Base-by-base conservation (phyloP, 2,329 filamentous ascomycete species). In the Alternaria alternata region DNA sequence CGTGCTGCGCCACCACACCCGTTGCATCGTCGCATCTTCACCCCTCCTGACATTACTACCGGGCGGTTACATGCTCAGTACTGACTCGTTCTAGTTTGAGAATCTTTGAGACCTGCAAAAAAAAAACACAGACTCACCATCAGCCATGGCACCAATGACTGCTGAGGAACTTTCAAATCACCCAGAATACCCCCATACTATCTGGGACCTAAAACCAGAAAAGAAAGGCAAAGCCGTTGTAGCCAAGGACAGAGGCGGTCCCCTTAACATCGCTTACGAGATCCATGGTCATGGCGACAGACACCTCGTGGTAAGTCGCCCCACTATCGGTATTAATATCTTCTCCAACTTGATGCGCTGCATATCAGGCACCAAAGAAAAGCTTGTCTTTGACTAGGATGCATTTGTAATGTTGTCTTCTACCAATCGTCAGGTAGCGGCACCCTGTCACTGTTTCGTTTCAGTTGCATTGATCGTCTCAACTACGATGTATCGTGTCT, bases 241-340 rank as follows among this genome's bases (percentile, higher is more conserved):
- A 28, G 92, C 90, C n/a, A 82, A 85, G 56, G 86, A 81, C 38
- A 86, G 91, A 69, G 90, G 92, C 64, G 92, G 91, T 2, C 92
- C 92, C 20, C 81, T 96, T 66, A 85, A 90, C 46, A 87, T 96
- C 53, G 84, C 87, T 54, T 96, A 91, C 84, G 91, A 95, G 78
- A 82, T 95, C 48, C 92, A 96, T 80, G 92, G 93, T 57, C 81
- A 85, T 62, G 92, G 92, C 4, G 86, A 89, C 48, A 83, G 86
- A 65, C 91, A 91, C 81, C 80, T 95, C 65, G 83, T 93, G 69
- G 92, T 95, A 83, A 65, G 90, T 86, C 28, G 61, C 51, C 51
- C 64, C 57, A 66, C 60, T 62, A 62, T 64, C 47, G 53, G 61
- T 61, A 47, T 43, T 47, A 59, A 22, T 47, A 42, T 62, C 54